Percentiles rank a stretch among this genome's conserved stretches.
phyloP scores from a whole-genome alignment of 2,329 filamentous ascomycete genomes.

The Pyrenochaeta sp. region DNA sequence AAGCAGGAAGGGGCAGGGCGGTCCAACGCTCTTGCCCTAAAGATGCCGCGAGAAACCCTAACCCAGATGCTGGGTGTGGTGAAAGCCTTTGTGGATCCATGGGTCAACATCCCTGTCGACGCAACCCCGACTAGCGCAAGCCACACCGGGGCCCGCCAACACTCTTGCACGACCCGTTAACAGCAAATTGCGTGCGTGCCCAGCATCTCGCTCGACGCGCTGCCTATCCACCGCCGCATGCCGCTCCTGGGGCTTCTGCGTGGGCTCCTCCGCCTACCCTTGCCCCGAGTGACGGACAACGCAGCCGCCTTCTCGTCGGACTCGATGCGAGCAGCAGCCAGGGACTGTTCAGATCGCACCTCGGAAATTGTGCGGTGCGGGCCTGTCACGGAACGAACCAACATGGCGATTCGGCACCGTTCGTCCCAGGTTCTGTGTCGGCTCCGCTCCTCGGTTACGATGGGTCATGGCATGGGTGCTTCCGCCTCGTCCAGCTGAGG shows the following conservation, averaged over 20 bases:
- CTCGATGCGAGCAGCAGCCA: not conserved
- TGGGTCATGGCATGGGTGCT: conserved; percentile 13
- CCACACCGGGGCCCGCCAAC: conserved; percentile 18
- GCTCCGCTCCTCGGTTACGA: conserved; percentile 27
- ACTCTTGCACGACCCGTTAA: conserved; percentile 19
- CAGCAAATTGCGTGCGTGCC: conserved; percentile 30
- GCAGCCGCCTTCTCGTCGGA: not conserved
- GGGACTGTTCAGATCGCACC: conserved; percentile 3
- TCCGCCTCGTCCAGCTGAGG: conserved; percentile 26
- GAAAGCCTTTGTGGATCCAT: not conserved
- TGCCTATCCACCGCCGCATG: conserved; percentile 4
- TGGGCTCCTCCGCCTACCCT: conserved; percentile 9
- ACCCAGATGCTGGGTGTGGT: conserved; percentile 18
- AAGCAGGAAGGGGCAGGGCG: conserved; percentile 33
- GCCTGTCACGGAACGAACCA: conserved; percentile 9
- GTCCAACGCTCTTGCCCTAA: conserved; percentile 33
- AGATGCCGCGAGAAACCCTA: conserved; percentile 22
- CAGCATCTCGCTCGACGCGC: conserved; percentile 17
- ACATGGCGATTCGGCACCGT: conserved; percentile 29
- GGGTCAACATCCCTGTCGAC: conserved; percentile 10
- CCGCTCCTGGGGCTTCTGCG: conserved; percentile 2
- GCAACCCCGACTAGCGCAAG: conserved; percentile 14
- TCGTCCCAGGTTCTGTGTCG: conserved; percentile 32
- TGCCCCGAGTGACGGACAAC: not conserved
- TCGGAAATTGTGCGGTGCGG: conserved; percentile 9